Base-by-base conservation (phyloP, 2,329 filamentous ascomycete species). In the Paraconiothyrium brasiliense region DNA sequence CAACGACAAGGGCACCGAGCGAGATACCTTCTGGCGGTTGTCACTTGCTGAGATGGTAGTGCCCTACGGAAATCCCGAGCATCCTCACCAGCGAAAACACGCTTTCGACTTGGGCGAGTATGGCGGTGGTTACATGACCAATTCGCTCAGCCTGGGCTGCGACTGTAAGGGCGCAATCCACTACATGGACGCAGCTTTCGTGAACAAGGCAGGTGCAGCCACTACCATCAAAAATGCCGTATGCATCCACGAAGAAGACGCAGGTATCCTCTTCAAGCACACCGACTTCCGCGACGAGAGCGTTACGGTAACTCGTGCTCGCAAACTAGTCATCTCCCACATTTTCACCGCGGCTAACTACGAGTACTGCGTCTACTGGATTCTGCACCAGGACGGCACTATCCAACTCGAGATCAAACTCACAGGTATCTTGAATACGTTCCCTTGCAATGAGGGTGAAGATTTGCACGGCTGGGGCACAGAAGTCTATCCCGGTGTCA, bases 301-400 rank as follows among this genome's bases (percentile, higher is more conserved):
- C 0, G 87, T 89, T 58, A 92, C 95, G 10, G 92, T 97, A 4
- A 97, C 93, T 0, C 89, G 94, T 30, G 93, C 90, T 1, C 88
- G 93, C 57, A 96, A 95, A 76, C 86, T 97, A 60, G 86, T 97
- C 74, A 85, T 97, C 67, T 93, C 93, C 67, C 93, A 97, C 70
- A 91, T 97, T 74, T 97, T 97, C 81, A 97, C 94, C 0, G 94
- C 94, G 0, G 94, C 94, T 30, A 97, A 97, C 83, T 97, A 97
- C 80, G 94, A 97, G 78, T 97, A 97, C 80, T 90, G 89, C 72
- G 85, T 88, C 7, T 90, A 94, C 82, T 97, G 92, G 93, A 90
- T 93, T 68, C 93, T 97, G 82, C 92, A 94, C 77, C 93, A 95
- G 79, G 94, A 97, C 70, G 94, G 93, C 41, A 96, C 93, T 0